Evolutionary conservation across 371 early-diverging fungal species (phyloP), one percentile per base, ranked within the genome.

Genomic region (Phascolomyces articulosus): DNA sequence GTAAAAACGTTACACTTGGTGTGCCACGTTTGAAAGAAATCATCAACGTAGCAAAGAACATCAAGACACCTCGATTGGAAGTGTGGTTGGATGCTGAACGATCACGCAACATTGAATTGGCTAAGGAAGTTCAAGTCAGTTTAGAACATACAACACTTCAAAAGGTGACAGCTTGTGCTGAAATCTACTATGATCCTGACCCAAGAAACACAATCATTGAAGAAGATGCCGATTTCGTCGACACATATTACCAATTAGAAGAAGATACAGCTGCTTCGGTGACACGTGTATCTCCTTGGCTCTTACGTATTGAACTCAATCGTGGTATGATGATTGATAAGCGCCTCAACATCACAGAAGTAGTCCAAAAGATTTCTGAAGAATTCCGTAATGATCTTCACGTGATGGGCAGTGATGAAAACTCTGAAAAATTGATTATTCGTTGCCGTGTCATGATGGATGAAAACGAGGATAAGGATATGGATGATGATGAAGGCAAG

Each of bases 1-100:
- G 92, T 69, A 96, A 96, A 82, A 98, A 96, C 72, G 98, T 98
- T 15, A 99, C 99, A 4, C 90, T 95, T 65, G 99, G 99, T 87
- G 99, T 99, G 26, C 99, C 99, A 40, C 95, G 99, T 80, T 85
- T 99, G 67, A 99, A 99, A 88, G 99, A 99, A 89, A 95, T 99
- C 60, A 98, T 99, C 78, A 99, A 99, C 86, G 97, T 99, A 16
- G 96, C 99, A 6, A 95, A 90, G 59, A 97, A 95, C 79, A 94
- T 98, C 78, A 98, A 96, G 76, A 99, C 99, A 18, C 99, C 99
- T 29, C 87, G 93, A 40, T 78, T 99, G 72, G 90, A 90, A 60
- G 90, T 99, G 15, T 96, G 88, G 80, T 78, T 99, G 77, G 86
- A 87, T 20, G 79, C 85, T 7, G 92, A 94, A 63, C 89, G 91